Base-by-base conservation (phyloP, 495 filamentous ascomycete species). In the Penicillium ochrochloron region DNA sequence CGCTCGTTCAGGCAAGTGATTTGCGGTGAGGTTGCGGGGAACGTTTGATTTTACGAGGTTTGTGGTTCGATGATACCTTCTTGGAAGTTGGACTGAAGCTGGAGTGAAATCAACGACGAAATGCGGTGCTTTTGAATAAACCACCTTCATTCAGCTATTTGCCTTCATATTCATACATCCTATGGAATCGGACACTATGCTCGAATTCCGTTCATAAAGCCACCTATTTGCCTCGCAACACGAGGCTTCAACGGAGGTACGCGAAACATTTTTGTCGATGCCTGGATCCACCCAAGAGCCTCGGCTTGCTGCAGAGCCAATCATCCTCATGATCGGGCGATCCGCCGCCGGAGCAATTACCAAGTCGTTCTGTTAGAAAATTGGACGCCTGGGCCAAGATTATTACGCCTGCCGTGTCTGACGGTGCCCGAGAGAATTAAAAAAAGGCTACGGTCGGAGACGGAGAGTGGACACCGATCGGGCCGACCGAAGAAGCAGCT, bases 401-500 rank as follows among this genome's bases (percentile, higher is more conserved):
- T 5, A 37, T 37, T 5, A 7, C n/a, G 31, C 17, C 31, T 56
- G 53, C 53, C 53, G 53, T 48, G 31, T 56, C 53, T 34, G 53
- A 56, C 17, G 48, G 48, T 52, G 25, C 25, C 48, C 48, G 48
- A 48, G 25, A 52, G 53, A 1, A 27, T 27, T 27, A 27, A 56
- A 14, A 37, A 54, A 19, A 33, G 17, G 54, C 33, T 2, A 14
- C 53, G 53, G 53, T 42, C 57, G 57, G 57, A 60, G 27, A 60
- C 57, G 39, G 42, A 42, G 41, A 42, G 34, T 58, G 35, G 37
- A 34, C 57, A 42, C 57, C 57, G 57, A 60, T 50, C 57, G 57
- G 57, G 25, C 57, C 42, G 57, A 60, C 57, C 27, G 39, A 60
- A 60, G 57, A 17, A 2, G 12, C 21, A 44, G 3, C 33, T 23